Conservation (phyloP, 1,284 basidiomycete genomes). For the Ganoderma meredithae region DNA sequence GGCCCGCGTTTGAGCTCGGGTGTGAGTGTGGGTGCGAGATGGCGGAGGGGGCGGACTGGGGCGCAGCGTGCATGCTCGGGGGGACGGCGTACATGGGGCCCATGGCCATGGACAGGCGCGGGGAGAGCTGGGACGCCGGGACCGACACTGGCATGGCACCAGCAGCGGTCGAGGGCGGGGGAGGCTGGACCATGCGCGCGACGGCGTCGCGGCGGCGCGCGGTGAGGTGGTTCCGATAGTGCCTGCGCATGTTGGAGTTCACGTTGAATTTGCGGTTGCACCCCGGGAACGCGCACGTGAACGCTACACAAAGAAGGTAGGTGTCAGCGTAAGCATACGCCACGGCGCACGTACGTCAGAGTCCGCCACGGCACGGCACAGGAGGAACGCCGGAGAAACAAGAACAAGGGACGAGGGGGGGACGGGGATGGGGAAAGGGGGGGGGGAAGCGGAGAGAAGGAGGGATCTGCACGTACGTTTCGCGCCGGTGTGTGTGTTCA, state of each 20-base stretch:
- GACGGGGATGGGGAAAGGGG: not conserved
- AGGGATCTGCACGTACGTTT: conserved; percentile 42
- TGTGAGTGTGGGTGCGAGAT: too few species aligned
- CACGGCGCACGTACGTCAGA: not conserved
- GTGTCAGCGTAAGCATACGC: too few species aligned
- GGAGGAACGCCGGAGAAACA: not conserved
- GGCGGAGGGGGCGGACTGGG: too few species aligned
- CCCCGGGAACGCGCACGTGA: conserved; percentile 47
- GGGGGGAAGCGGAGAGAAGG: not conserved
- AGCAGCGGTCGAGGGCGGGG: not conserved
- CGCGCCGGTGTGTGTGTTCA: conserved; percentile 52
- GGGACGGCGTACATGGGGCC: not conserved
- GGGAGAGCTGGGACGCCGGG: conserved; percentile 11
- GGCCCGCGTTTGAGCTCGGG: too few species aligned
- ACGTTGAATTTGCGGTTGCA: conserved; percentile 52
- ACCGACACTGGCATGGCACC: too few species aligned
- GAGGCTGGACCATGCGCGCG: conserved; percentile 31
- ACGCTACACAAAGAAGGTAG: conserved; percentile 36
- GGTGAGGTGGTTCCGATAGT: conserved; percentile 47
- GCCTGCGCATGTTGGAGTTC: conserved; percentile 54
- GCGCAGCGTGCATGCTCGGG: not conserved
- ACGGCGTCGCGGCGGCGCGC: conserved; percentile 35
- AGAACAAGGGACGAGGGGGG: too few species aligned
- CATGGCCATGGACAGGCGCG: conserved; percentile 10
- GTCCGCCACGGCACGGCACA: not conserved